Conservation (phyloP, 352 stramenopile species). For the Phytophthora citrophthora region DNA sequence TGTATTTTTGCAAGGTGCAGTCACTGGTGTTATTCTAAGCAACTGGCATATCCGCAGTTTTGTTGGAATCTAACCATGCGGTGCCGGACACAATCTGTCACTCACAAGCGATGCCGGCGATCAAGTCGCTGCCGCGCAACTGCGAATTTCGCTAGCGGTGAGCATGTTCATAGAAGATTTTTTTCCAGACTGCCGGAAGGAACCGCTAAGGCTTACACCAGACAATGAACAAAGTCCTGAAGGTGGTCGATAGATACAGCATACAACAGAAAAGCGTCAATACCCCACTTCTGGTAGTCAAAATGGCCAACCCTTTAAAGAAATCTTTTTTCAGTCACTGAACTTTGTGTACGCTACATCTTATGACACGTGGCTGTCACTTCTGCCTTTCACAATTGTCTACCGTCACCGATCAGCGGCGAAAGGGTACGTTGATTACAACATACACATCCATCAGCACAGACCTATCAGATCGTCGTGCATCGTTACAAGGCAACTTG, state of each 20-base stretch:
- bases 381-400: not conserved
- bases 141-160: conserved; percentile 10
- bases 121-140: not conserved
- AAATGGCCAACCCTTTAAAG: no score
- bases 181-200: no score
- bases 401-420: conserved; percentile 9
- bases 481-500: conserved; percentile 19
- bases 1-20: no score
- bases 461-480: conserved; percentile 5
- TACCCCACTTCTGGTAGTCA: no score
- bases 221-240: no score
- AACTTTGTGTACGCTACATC: conserved; percentile 1
- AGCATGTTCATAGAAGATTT: no score
- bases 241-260: no score
- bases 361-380: conserved; percentile 4
- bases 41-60: not conserved
- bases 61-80: not conserved
- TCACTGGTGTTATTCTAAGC: no score
- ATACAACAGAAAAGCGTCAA: no score
- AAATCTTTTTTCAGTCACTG: not conserved
- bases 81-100: not conserved
- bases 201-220: no score
- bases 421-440: conserved; percentile 7
- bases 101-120: conserved; percentile 1
- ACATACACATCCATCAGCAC: not conserved